Evolutionary conservation across 2,329 filamentous ascomycete genomes (phyloP).

Genomic region (Teratosphaeria gauchensis): DNA sequence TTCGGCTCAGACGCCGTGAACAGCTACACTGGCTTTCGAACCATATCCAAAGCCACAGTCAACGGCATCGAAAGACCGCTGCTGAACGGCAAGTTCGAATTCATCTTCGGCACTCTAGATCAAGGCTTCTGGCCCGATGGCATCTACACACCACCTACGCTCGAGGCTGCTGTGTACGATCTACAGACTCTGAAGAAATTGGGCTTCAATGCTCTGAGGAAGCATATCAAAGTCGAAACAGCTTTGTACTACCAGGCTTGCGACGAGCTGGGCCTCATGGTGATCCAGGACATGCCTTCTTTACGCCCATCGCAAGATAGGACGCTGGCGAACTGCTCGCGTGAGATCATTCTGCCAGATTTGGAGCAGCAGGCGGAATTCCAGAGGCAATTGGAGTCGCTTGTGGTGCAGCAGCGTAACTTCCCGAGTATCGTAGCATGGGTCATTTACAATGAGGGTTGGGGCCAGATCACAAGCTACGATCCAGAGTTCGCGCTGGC

Average conservation of each 20-base stretch:
- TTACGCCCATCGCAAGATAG: constrained; percentile 34
- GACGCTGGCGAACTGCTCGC: constrained; percentile 19
- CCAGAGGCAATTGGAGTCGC: constrained; percentile 49
- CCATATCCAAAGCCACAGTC: constrained; percentile 47
- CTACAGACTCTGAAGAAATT: constrained; percentile 53
- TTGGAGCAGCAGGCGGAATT: constrained; percentile 53
- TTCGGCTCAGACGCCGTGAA: constrained; percentile 44
- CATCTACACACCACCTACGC: constrained; percentile 53
- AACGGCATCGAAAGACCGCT: constrained; percentile 52
- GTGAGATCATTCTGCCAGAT: constrained; percentile 25
- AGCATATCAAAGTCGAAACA: constrained; percentile 53
- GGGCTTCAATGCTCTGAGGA: constrained; percentile 46
- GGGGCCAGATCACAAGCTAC: constrained; percentile 49
- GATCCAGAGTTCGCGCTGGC: constrained; percentile 49
- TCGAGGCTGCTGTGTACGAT: constrained; percentile 60
- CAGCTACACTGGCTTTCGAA: constrained; percentile 63
- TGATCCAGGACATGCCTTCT: constrained; percentile 66
- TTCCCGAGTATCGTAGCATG: constrained; percentile 58
- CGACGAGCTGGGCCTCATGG: constrained; percentile 54
- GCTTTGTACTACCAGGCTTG: constrained; percentile 60
- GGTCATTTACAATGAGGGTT: constrained; percentile 65
- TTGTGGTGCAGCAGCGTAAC: constrained; percentile 54
- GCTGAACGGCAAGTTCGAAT: constrained; percentile 59
- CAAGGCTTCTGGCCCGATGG: constrained; percentile 56
- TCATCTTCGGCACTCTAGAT: constrained; percentile 59